A percentile compares a stretch with the other conserved stretches of the same genome.
These are phyloP conservation scores for Podospora comata DNA, from an alignment of 495 filamentous ascomycete genomes.

Conservation along the genomic window DNA sequence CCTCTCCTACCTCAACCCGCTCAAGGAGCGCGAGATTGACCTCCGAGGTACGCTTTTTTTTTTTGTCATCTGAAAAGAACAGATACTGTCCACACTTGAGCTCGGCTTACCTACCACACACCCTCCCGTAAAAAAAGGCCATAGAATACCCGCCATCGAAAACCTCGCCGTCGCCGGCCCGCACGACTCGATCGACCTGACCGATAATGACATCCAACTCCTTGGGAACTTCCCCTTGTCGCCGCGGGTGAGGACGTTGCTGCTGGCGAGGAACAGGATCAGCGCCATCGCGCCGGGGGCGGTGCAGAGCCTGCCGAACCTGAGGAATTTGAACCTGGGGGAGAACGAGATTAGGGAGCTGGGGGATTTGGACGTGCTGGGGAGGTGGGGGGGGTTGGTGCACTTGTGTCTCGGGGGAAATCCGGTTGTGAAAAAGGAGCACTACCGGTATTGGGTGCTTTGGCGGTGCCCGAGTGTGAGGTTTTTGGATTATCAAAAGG, in stretches of 20 bases:
- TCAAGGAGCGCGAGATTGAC: slow-evolving; percentile 97
- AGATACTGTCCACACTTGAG: slow-evolving; percentile 76
- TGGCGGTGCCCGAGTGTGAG: slow-evolving; percentile 80
- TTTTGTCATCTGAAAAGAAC: slow-evolving; percentile 67
- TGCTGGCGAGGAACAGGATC: slow-evolving; percentile 87
- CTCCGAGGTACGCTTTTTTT: slow-evolving; percentile 88
- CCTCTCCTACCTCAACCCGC: slow-evolving; percentile 93
- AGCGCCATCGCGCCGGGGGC: slow-evolving; percentile 71
- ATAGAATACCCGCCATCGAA: slow-evolving; percentile 96
- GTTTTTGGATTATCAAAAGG: slow-evolving; percentile 90
- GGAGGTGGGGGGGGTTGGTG: slow-evolving; percentile 63
- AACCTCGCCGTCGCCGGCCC: slow-evolving; percentile 91
- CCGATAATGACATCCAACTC: slow-evolving; percentile 91
- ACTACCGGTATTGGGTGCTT: slow-evolving; percentile 90
- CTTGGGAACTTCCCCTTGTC: slow-evolving; percentile 93
- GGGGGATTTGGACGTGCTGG: slow-evolving; percentile 82
- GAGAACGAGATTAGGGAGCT: slow-evolving; percentile 73
- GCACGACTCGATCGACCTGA: slow-evolving; percentile 95
- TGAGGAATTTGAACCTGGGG: slow-evolving; percentile 74
- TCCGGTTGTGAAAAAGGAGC: slow-evolving; percentile 86
- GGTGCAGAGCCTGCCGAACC: slow-evolving; percentile 56
- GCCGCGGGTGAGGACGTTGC: slow-evolving; percentile 78
- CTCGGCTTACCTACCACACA: slow-evolving; percentile 52
- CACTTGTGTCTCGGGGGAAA: slow-evolving; percentile 83
- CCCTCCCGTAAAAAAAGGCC: slow-evolving; percentile 55